Base-by-base conservation (phyloP, 495 filamentous ascomycete genomes). In the Annulohypoxylon nitens region DNA sequence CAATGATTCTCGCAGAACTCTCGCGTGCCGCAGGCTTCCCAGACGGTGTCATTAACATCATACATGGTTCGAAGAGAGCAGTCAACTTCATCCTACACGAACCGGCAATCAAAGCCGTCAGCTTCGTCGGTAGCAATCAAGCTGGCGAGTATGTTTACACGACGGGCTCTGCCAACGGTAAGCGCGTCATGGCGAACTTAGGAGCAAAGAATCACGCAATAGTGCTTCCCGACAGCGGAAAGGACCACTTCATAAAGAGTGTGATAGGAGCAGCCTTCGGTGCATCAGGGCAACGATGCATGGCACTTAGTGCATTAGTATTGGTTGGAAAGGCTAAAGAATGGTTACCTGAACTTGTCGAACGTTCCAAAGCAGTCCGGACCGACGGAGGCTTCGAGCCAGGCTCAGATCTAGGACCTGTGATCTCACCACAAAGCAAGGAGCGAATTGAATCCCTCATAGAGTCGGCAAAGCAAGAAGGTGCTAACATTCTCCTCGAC, bases 151-250 rank as follows among this genome's bases (percentile, higher is more conserved):
- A 99, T 82, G 98, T 99, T 81, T 98, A 92, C 82, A 81, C 88
- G 54, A 91, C 95, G 58, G 97, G 89, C 16, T 97, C 94, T 8
- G 95, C 95, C 72, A 95, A 98, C 77, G 96, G 96, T 60, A 91
- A 91, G 81, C 86, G 89, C 74, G 95, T 98, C 14, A 97, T 98
- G 83, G 96, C 96, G 76, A 99, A 99, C 81, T 83, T 99, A 59
- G 96, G 96, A 25, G 96, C 96, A 47, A 99, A 99, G 89, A 99
- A 99, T 87, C 96, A 99, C 81, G 95, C 95, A 30, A 93, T 93
- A 33, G 90, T 98, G 18, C 87, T 98, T 67, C 96, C 96, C 0
- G 96, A 99, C 84, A 93, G 92, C 83, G 97, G 98, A 85, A 98
- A 97, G 89, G 97, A 98, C 83, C 95, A 97, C 30, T 91, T 97